Evolutionary conservation across 106 monocot genomes (phyloP), one percentile per base, ranked within the genome.

Genomic region (Dendrobium officinale): DNA sequence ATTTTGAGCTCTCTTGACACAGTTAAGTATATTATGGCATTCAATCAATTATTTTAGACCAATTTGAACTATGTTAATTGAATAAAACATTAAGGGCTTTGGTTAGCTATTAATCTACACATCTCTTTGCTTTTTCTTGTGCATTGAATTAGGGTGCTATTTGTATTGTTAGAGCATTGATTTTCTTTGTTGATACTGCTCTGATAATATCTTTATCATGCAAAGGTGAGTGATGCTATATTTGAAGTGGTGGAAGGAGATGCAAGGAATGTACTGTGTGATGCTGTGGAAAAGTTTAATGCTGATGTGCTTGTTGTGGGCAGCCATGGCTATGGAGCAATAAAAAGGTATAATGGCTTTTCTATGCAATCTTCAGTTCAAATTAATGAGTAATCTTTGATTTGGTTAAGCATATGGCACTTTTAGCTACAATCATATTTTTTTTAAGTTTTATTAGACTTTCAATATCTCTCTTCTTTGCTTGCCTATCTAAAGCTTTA

Each of bases 281-380:
- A 37, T 37, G 37, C 87, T 20, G 92, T 85, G 2, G 92, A 92
- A 42, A 87, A 86, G 44, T 84, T 82, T 64, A 83, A 85, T 16
- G 92, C 92, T 22, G 81, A 84, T 31, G 43, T 92, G 78, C 78
- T 89, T 75, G 87, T 88, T 49, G 81, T 88, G 17, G 89, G 92
- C 42, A 92, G 87, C 75, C 92, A 89, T 83, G 92, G 92, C 13
- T 90, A 92, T 77, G 92, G 92, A 70, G 83, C 84, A 47, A 77
- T 92, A 22, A 92, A 92, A 77, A 89, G 89, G 90, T 88, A 72
- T 19, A 11, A 11, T 67, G 4, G 27, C 1, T 67, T 26, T 26
- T 27, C 6, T 67, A 16, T 9, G 8, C 8, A 26, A 9, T 29
- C 24, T 67, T 67, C 67, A 9, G 67, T 67, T 67, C 67, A 67